phyloP scores from a whole-genome alignment of 108 stramenopile species.

The Nannochloropsis oceanica region DNA sequence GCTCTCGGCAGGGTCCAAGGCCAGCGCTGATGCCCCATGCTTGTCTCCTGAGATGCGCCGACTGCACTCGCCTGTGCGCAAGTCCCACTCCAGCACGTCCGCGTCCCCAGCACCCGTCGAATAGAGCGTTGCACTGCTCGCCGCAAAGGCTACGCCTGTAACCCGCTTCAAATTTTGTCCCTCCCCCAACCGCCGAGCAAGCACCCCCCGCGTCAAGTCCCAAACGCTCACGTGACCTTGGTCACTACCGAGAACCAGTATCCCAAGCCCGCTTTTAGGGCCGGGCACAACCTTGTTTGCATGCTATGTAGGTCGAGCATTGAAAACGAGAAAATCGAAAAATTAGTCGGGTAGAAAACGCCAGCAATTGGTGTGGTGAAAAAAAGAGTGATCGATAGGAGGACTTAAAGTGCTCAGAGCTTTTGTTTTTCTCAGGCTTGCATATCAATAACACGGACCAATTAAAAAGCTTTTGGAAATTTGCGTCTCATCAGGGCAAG shows the following conservation, averaged over 20 bases:
- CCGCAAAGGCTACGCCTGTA: slow-evolving; percentile 7
- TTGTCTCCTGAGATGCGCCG: slow-evolving; percentile 12
- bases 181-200: slow-evolving; percentile 10
- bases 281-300: neutral
- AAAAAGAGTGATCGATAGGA: neutral
- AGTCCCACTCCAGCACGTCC: slow-evolving; percentile 19
- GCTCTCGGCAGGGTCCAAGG: slow-evolving; percentile 7
- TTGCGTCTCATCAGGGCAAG: neutral
- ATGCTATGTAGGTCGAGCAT: neutral
- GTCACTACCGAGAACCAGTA: slow-evolving; percentile 10
- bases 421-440: neutral
- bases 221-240: slow-evolving; percentile 14
- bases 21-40: slow-evolving; percentile 11
- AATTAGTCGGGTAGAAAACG: too few species aligned
- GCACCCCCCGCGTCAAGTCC: slow-evolving; percentile 14
- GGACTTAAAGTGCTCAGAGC: neutral
- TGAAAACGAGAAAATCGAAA: too few species aligned
- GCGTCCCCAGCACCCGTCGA: slow-evolving; percentile 1
- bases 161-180: slow-evolving; percentile 6
- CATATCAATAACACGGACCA: neutral
- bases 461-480: neutral
- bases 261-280: neutral
- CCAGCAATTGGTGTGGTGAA: too few species aligned
- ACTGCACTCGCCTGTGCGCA: slow-evolving; percentile 5
- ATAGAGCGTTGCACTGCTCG: slow-evolving; percentile 4